A percentile compares a stretch with the other conserved stretches of the same genome.
Conservation (phyloP, 1,139 yeast species). For the Taphrina communis region DNA sequence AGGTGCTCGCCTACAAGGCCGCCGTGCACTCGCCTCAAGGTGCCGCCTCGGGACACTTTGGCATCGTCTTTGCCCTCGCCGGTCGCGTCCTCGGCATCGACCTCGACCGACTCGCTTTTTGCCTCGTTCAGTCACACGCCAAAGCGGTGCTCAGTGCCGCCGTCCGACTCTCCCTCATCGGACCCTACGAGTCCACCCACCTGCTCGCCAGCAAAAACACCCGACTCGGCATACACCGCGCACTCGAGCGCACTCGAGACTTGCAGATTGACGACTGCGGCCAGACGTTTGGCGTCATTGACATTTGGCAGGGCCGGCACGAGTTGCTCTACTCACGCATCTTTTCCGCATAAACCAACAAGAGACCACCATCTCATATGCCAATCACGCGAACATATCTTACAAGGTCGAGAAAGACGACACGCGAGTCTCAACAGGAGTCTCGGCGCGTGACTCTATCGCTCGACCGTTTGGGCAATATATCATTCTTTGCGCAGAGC, state of each 20-base stretch:
- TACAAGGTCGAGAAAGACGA: no score
- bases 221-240: constrained; percentile 13
- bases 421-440: no score
- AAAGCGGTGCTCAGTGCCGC: constrained; percentile 43
- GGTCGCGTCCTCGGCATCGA: constrained; percentile 37
- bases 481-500: no score
- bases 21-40: not conserved
- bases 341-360: constrained; percentile 30
- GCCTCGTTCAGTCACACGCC: constrained; percentile 36
- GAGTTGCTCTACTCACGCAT: constrained; percentile 42
- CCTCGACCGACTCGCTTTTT: constrained; percentile 26
- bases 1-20: constrained; percentile 13
- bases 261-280: constrained; percentile 30
- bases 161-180: constrained; percentile 41
- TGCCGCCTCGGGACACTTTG: constrained; percentile 40
- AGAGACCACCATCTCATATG: no score
- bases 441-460: no score
- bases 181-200: constrained; percentile 40
- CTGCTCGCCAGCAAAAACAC: constrained; percentile 36
- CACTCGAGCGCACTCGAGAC: constrained; percentile 3
- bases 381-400: no score
- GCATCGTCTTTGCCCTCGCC: constrained; percentile 40
- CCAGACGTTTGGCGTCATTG: constrained; percentile 40
- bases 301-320: constrained; percentile 43
- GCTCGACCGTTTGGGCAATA: no score